A percentile compares a stretch with the other conserved stretches of the same genome.
Conservation (phyloP, 2,329 filamentous ascomycete species). For the Penicillium sp. region DNA sequence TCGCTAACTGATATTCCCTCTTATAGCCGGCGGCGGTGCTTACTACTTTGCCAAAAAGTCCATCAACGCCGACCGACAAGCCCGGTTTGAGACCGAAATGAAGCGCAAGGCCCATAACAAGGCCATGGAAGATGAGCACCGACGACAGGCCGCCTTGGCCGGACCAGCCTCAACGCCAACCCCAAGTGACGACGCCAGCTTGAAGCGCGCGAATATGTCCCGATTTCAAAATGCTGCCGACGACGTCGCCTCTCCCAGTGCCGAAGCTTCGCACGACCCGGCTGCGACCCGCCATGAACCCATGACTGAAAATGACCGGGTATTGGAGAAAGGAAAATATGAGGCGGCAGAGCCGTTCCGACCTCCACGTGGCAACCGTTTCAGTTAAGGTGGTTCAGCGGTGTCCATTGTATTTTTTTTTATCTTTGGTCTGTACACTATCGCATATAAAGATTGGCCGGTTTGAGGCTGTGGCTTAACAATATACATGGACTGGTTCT, state of each 20-base stretch:
- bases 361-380: conserved; percentile 82
- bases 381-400: conserved; percentile 52
- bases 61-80: conserved; percentile 85
- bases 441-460: background rate
- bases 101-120: conserved; percentile 51
- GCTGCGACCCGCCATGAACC: conserved; percentile 82
- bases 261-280: conserved; percentile 75
- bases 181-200: conserved; percentile 29
- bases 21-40: conserved; percentile 77
- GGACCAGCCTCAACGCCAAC: conserved; percentile 15
- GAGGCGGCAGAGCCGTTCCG: conserved; percentile 75
- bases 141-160: conserved; percentile 27
- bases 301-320: conserved; percentile 65
- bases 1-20: conserved; percentile 6
- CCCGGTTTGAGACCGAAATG: conserved; percentile 69
- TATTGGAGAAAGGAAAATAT: conserved; percentile 83
- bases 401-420: background rate
- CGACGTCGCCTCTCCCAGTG: conserved; percentile 66
- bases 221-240: conserved; percentile 30
- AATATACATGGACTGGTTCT: background rate
- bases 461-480: background rate
- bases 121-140: conserved; percentile 37
- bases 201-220: conserved; percentile 37
- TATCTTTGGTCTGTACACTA: conserved; percentile 8
- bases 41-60: conserved; percentile 95